Conservation (phyloP, 495 filamentous ascomycete species). For the Penicillium macrosclerotiorum region DNA sequence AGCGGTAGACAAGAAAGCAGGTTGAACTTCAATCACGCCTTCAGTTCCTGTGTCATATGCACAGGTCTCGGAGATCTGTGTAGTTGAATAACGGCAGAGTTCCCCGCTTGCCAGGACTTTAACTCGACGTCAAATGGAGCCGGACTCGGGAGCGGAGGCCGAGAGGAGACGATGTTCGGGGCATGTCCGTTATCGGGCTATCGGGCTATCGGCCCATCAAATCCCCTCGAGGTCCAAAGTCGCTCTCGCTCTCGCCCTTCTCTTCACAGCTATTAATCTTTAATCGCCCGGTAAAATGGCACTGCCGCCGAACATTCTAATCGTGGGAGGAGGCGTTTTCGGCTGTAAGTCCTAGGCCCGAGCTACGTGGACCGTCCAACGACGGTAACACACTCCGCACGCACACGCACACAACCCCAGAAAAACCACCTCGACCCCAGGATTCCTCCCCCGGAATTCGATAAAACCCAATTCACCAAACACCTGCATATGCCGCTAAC, state of each 20-base stretch:
- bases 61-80: too few species aligned
- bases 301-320: conserved; percentile 58
- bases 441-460: too few species aligned
- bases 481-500: neutral
- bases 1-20: too few species aligned
- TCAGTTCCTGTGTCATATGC: too few species aligned
- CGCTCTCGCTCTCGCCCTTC: neutral
- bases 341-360: conserved; percentile 62
- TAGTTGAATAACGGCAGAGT: too few species aligned
- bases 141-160: conserved; percentile 2
- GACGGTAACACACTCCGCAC: too few species aligned
- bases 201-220: too few species aligned
- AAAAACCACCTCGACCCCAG: neutral
- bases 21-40: too few species aligned
- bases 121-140: conserved; percentile 4
- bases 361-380: too few species aligned
- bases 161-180: too few species aligned
- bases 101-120: neutral
- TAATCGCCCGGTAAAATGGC: too few species aligned
- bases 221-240: neutral
- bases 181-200: conserved; percentile 21
- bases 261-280: too few species aligned
- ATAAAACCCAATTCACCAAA: neutral
- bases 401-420: conserved; percentile 2
- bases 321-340: conserved; percentile 76